Percentiles rank a stretch among this genome's conserved stretches.
Conservation (phyloP, 306 rosid genomes). For the Quercus ilex region DNA sequence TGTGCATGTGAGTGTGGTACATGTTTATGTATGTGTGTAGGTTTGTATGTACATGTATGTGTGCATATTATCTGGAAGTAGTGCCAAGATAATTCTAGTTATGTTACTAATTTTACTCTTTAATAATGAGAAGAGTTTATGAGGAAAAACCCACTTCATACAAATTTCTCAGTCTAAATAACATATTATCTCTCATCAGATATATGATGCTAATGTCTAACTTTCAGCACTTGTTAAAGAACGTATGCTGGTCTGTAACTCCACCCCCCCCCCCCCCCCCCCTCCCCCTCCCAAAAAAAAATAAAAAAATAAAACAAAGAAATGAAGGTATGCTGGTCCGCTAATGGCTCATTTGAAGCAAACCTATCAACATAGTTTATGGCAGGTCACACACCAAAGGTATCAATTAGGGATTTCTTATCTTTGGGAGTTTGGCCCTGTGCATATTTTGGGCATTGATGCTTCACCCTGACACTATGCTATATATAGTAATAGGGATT, state of each 20-base stretch:
- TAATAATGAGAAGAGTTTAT: not conserved
- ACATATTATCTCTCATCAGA: not conserved
- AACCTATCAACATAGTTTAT: not conserved
- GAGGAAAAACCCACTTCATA: not conserved
- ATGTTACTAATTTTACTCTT: not conserved
- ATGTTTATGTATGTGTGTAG: no score
- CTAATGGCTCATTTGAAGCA: not conserved
- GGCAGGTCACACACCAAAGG: not conserved
- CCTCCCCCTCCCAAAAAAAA: no score
- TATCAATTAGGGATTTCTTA: not conserved
- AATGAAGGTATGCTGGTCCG: conserved; percentile 1
- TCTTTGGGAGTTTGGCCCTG: not conserved
- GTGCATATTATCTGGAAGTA: not conserved
- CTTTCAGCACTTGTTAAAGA: not conserved
- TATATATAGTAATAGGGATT: not conserved
- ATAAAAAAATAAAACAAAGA: no score
- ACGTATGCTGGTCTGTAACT: no score
- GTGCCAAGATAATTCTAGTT: not conserved
- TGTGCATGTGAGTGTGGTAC: no score
- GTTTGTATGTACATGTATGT: not conserved
- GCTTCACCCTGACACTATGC: not conserved
- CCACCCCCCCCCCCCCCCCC: no score
- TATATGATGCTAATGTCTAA: not conserved
- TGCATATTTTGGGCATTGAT: not conserved
- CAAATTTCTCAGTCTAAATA: not conserved